These are phyloP conservation scores for Pholiota conissans DNA, from an alignment of 768 basidiomycete genomes.

Conservation along the genomic window DNA sequence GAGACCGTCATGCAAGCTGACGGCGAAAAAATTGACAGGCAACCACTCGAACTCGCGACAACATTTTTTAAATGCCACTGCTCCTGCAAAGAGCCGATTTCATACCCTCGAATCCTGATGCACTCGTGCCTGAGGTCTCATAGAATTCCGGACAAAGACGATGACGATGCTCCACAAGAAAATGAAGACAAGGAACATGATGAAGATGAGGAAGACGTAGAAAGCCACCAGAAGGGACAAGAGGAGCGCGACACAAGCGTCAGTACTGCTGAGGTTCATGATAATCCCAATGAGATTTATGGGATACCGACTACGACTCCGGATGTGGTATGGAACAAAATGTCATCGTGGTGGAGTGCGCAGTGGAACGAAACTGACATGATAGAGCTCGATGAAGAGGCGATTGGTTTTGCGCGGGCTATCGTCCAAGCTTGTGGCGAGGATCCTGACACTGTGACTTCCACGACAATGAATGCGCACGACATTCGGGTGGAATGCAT, in stretches of 20 bases:
- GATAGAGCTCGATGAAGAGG: conserved; percentile 29
- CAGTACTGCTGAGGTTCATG: not conserved
- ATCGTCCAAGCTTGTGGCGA: conserved; percentile 26
- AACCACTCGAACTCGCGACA: conserved; percentile 26
- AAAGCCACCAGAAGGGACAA: no score
- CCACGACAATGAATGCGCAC: conserved; percentile 22
- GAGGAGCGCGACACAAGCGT: not conserved
- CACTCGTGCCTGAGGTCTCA: conserved; percentile 24
- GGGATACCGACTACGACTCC: conserved; percentile 1
- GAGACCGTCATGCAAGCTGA: not conserved
- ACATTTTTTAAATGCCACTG: conserved; percentile 33
- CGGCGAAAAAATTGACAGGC: not conserved
- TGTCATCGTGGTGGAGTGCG: conserved; percentile 1
- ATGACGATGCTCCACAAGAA: conserved; percentile 5
- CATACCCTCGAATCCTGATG: conserved; percentile 30
- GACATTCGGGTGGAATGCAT: conserved; percentile 30
- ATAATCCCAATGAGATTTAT: not conserved
- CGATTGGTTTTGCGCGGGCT: conserved; percentile 19
- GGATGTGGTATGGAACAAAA: conserved; percentile 7
- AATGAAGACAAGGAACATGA: conserved; percentile 2
- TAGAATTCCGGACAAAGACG: conserved; percentile 3
- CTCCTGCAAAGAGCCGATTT: conserved; percentile 28
- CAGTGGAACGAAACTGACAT: conserved; percentile 23
- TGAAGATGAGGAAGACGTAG: not conserved
- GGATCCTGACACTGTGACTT: conserved; percentile 23